phyloP scores from a whole-genome alignment of 768 basidiomycete genomes.

The Nevesoporus exiguus region DNA sequence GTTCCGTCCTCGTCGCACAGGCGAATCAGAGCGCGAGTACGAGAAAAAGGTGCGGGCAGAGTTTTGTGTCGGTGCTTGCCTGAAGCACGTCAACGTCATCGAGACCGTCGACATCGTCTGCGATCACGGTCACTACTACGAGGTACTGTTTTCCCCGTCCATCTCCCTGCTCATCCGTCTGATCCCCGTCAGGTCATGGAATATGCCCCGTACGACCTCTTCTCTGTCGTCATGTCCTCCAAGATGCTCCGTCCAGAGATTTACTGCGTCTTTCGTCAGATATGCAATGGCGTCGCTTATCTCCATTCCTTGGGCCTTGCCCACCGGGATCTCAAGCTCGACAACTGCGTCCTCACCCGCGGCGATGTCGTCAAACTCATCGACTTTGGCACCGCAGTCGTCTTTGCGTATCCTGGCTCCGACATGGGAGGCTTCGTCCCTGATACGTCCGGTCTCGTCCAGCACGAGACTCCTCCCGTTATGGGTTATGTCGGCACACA shows the following conservation, averaged over 20 bases:
- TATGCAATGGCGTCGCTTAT: slow-evolving; percentile 96
- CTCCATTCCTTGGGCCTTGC: slow-evolving; percentile 97
- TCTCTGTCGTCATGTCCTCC: slow-evolving; percentile 99
- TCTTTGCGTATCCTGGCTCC: slow-evolving; percentile 98
- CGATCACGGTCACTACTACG: slow-evolving; percentile 97
- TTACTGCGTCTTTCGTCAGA: slow-evolving; percentile 98
- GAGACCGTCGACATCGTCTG: slow-evolving; percentile 97
- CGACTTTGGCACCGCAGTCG: slow-evolving; percentile 99
- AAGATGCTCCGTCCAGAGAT: slow-evolving; percentile 98
- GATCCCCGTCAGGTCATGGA: slow-evolving; percentile 82
- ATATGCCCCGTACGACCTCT: slow-evolving; percentile 97
- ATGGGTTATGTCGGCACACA: slow-evolving; percentile 20
- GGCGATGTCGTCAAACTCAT: slow-evolving; percentile 96
- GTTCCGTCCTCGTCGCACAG: slow-evolving; percentile 84
- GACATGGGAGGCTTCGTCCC: slow-evolving; percentile 40
- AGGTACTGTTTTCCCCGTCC: slow-evolving; percentile 51
- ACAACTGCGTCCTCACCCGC: slow-evolving; percentile 99
- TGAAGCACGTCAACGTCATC: slow-evolving; percentile 96
- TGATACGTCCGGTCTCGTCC: slow-evolving; percentile 4
- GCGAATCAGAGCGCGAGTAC: slow-evolving; percentile 94
- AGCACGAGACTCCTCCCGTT: slow-evolving; percentile 3
- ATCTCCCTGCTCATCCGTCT: slow-evolving; percentile 5
- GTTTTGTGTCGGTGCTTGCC: slow-evolving; percentile 92
- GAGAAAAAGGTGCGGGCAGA: slow-evolving; percentile 99
- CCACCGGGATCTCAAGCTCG: slow-evolving; percentile 97